A percentile compares a stretch with the other conserved stretches of the same genome.
Evolutionary conservation across 2,329 filamentous ascomycete genomes (phyloP).

Genomic region (Trichoderma cornu-damae): DNA sequence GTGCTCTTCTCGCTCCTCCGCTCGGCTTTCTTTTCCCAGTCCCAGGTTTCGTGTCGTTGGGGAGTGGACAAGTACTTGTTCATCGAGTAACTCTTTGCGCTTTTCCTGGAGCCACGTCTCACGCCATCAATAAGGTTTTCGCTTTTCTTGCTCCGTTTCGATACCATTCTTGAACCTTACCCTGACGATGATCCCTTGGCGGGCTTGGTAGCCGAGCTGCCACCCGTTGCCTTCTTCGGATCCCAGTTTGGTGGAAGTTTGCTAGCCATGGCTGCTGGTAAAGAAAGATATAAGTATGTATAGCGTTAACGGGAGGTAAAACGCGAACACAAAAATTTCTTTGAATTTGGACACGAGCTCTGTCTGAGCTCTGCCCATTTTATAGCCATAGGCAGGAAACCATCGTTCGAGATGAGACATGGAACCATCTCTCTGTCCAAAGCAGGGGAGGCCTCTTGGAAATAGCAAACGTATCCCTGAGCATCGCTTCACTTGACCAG

Average conservation of each 20-base stretch:
- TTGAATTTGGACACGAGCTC: neutral
- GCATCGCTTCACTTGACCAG: neutral
- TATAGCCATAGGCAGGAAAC: neutral
- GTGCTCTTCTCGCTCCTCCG: neutral
- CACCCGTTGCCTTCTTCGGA: neutral
- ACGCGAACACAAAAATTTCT: too few relatives aligned
- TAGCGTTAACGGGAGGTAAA: neutral
- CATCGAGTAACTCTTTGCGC: neutral
- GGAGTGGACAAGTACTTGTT: neutral
- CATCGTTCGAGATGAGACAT: too few relatives aligned
- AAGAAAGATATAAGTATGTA: neutral
- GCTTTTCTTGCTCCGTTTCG: too few relatives aligned
- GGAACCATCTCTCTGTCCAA: neutral
- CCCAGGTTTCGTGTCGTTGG: slow-evolving; percentile 4
- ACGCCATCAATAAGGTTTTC: neutral
- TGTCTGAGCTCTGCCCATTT: neutral
- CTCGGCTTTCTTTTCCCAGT: slow-evolving; percentile 4
- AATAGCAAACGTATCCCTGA: neutral
- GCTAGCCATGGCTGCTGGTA: neutral
- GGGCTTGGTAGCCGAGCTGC: neutral
- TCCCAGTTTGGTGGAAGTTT: neutral
- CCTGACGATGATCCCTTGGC: neutral
- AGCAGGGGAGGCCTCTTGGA: neutral
- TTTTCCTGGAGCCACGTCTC: neutral
- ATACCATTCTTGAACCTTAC: neutral